phyloP scores from a whole-genome alignment of 1,139 yeast species.

The Suzukiozyma palmioleophila region DNA sequence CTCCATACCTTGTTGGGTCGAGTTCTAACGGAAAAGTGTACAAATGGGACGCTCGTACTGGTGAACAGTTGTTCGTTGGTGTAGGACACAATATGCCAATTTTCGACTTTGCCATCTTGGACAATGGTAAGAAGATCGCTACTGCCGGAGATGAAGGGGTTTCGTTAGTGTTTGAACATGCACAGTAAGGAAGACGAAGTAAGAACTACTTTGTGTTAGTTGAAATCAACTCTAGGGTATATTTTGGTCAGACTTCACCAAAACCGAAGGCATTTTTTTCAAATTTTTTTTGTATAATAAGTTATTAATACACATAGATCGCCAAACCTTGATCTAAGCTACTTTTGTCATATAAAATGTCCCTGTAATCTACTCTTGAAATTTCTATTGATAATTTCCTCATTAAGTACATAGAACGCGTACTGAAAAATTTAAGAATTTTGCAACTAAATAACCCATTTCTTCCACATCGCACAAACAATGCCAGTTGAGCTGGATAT shows the following conservation, averaged over 20 bases:
- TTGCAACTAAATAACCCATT: neutral
- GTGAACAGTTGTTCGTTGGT: conserved; percentile 69
- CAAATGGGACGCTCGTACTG: conserved; percentile 88
- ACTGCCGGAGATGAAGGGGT: conserved; percentile 99
- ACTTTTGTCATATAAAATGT: too few relatives aligned
- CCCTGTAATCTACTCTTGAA: too few relatives aligned
- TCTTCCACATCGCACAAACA: neutral
- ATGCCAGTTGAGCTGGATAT: conserved; percentile 1
- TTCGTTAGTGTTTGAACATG: conserved; percentile 54
- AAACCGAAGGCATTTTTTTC: neutral
- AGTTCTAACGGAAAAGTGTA: conserved; percentile 83
- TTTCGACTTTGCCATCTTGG: conserved; percentile 66
- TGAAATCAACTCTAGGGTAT: neutral
- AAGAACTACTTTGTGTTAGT: neutral
- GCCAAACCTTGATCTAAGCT: too few relatives aligned
- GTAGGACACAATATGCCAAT: conserved; percentile 94
- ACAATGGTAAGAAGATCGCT: conserved; percentile 64
- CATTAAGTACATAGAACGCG: neutral
- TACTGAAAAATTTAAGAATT: neutral
- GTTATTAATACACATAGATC: neutral
- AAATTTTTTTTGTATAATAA: neutral
- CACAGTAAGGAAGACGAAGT: neutral
- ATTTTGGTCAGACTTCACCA: too few relatives aligned
- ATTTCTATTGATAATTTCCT: neutral
- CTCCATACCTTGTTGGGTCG: conserved; percentile 62